Evolutionary conservation across 2,329 filamentous ascomycete species (phyloP).

Genomic region (Botrytis elliptica): DNA sequence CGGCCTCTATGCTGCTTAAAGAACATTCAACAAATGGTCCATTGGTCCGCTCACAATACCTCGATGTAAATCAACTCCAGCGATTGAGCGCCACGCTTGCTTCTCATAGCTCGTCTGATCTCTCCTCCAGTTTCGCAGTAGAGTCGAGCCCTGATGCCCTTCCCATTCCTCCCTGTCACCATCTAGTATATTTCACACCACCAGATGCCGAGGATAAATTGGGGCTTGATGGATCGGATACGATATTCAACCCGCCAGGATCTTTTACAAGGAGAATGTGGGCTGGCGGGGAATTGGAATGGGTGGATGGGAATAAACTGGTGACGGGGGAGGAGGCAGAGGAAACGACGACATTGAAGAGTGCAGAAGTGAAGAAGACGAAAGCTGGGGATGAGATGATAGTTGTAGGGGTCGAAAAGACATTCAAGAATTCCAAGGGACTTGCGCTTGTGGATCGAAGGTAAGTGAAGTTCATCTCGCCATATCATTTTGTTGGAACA

Average conservation of each 20-base stretch:
- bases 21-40: slow-evolving; percentile 41
- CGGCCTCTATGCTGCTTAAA: slow-evolving; percentile 45
- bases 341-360: slow-evolving; percentile 56
- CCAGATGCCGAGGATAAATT: slow-evolving; percentile 53
- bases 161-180: slow-evolving; percentile 46
- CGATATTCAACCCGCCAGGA: slow-evolving; percentile 55
- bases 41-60: slow-evolving; percentile 48
- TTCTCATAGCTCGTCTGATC: slow-evolving; percentile 47
- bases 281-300: slow-evolving; percentile 61
- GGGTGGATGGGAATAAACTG: slow-evolving; percentile 46
- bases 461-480: slow-evolving; percentile 32
- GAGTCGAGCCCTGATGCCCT: slow-evolving; percentile 13
- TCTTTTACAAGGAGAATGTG: slow-evolving; percentile 67
- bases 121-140: slow-evolving; percentile 17
- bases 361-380: slow-evolving; percentile 54
- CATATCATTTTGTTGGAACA: not conserved
- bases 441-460: slow-evolving; percentile 55
- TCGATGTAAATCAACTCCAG: slow-evolving; percentile 64
- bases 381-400: slow-evolving; percentile 60
- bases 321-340: slow-evolving; percentile 54
- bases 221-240: slow-evolving; percentile 60
- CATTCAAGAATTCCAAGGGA: slow-evolving; percentile 52
- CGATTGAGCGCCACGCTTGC: slow-evolving; percentile 54
- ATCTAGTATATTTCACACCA: slow-evolving; percentile 64
- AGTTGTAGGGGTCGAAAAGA: slow-evolving; percentile 63